Evolutionary conservation across 2,329 filamentous ascomycete genomes (phyloP).

Genomic region (Cercospora sp.): DNA sequence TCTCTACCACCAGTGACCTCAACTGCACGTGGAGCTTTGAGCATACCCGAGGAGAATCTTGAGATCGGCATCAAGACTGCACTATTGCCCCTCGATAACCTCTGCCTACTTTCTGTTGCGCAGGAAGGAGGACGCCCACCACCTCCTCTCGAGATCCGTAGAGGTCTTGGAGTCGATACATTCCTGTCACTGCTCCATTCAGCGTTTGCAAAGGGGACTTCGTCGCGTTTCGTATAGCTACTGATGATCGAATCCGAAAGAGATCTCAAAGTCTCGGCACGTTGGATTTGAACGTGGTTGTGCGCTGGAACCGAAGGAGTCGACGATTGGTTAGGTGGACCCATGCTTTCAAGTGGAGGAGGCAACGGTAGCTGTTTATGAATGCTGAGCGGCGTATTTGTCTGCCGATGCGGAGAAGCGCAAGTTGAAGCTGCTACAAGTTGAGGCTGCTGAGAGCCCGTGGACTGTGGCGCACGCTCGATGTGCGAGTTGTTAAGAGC

Average conservation of each 20-base stretch:
- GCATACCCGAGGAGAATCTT: background rate
- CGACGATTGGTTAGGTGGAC: background rate
- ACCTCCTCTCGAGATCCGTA: background rate
- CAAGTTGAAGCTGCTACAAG: background rate
- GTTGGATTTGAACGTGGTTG: constrained; percentile 7
- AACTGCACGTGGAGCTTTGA: background rate
- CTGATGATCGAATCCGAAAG: constrained; percentile 39
- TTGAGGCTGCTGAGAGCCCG: background rate
- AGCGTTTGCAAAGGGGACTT: background rate
- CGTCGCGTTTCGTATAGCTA: constrained; percentile 33
- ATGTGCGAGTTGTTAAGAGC: background rate
- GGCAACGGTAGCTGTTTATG: constrained; percentile 34
- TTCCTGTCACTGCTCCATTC: background rate
- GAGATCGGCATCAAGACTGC: background rate
- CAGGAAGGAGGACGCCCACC: background rate
- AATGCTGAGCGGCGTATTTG: constrained; percentile 19
- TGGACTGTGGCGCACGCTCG: background rate
- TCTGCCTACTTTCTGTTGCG: background rate
- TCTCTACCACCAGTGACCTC: background rate
- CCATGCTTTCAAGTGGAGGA: constrained; percentile 22
- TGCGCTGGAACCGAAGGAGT: constrained; percentile 6
- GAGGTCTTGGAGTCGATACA: background rate
- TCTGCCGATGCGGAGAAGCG: constrained; percentile 4
- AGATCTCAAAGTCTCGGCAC: constrained; percentile 35
- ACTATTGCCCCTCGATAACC: background rate